phyloP scores from a whole-genome alignment of 441 rosid species.

The Metrosideros polymorpha region DNA sequence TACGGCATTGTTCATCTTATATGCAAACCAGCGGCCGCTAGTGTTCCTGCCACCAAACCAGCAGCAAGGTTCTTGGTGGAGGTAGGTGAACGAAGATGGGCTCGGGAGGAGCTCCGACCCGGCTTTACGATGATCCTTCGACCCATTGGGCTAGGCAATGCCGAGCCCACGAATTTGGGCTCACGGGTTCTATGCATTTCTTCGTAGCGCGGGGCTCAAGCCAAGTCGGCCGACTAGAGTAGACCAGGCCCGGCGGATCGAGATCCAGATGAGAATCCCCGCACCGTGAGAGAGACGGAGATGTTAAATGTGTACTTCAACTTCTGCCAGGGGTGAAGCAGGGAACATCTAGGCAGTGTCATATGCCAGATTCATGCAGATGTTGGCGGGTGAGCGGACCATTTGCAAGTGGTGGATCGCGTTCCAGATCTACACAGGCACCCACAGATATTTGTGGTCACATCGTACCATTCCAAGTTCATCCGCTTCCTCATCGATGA shows the following conservation, averaged over 20 bases:
- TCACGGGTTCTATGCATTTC: background rate
- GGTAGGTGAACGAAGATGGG: background rate
- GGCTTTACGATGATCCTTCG: background rate
- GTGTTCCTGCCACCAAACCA: background rate
- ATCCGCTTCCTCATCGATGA: background rate
- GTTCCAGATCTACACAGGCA: background rate
- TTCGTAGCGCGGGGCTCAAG: background rate
- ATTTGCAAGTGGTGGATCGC: background rate
- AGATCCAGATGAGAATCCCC: background rate
- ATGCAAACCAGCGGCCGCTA: rapidly evolving
- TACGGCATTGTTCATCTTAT: background rate
- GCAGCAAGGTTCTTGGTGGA: background rate
- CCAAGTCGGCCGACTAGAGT: background rate
- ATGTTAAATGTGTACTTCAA: background rate
- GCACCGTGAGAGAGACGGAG: background rate
- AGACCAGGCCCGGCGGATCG: background rate
- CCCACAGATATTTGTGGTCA: background rate
- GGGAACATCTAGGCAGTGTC: background rate
- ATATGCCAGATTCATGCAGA: background rate
- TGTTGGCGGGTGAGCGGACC: background rate
- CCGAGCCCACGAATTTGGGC: background rate
- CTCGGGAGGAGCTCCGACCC: background rate
- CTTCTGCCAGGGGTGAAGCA: background rate
- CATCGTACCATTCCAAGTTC: background rate
- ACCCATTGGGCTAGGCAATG: background rate